These are phyloP conservation scores for Leavenworthia alabamica DNA, from an alignment of 345 rosid species.

Conservation along the genomic window DNA sequence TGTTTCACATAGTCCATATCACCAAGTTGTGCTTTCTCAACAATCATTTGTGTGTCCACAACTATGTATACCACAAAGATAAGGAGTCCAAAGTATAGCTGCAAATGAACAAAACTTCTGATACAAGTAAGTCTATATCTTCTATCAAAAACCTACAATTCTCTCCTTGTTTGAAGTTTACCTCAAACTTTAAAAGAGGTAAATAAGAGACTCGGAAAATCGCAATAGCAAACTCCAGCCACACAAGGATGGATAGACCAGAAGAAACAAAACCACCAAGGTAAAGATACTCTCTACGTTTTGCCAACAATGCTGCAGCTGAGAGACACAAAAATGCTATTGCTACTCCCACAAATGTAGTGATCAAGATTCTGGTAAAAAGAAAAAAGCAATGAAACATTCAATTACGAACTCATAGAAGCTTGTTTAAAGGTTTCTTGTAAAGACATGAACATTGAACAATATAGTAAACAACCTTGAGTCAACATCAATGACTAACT, in stretches of 20 bases:
- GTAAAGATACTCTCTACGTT: slow-evolving; percentile 71
- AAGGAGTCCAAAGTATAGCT: slow-evolving; percentile 70
- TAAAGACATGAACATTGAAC: neutral
- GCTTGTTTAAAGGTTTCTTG: neutral
- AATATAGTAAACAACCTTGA: slow-evolving; percentile 46
- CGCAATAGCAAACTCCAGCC: slow-evolving; percentile 58
- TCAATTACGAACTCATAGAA: neutral
- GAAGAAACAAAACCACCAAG: slow-evolving; percentile 73
- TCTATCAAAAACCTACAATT: neutral
- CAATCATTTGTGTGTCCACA: slow-evolving; percentile 77
- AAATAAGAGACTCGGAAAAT: slow-evolving; percentile 69
- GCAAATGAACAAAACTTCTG: slow-evolving; percentile 5
- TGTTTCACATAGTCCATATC: slow-evolving; percentile 76
- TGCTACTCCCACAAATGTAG: slow-evolving; percentile 71
- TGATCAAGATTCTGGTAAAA: slow-evolving; percentile 45
- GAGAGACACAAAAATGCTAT: slow-evolving; percentile 75
- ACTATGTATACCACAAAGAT: slow-evolving; percentile 64
- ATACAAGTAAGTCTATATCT: neutral
- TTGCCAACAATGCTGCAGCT: slow-evolving; percentile 67
- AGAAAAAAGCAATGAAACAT: neutral
- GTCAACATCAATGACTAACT: slow-evolving; percentile 51
- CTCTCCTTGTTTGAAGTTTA: slow-evolving; percentile 2
- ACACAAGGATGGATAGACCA: slow-evolving; percentile 51
- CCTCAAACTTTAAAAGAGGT: slow-evolving; percentile 57
- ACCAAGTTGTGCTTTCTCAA: slow-evolving; percentile 71